Evolutionary conservation across 2,329 filamentous ascomycete species (phyloP).

Genomic region (Penicillium hesseltinei): DNA sequence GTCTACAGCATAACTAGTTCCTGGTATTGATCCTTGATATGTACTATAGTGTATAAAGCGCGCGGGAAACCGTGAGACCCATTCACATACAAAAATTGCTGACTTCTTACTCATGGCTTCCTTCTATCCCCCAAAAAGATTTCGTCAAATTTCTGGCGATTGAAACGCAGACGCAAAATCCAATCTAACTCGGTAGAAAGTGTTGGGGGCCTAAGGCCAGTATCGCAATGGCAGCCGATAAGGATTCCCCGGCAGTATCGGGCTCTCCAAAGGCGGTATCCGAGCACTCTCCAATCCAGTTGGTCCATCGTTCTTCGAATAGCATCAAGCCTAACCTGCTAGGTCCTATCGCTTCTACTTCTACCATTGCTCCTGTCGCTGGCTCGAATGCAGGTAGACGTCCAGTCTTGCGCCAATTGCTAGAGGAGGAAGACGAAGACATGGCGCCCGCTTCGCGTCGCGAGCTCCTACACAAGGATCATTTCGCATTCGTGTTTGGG

Average conservation of each 20-base stretch:
- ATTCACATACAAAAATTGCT: not conserved
- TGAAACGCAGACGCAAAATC: not conserved
- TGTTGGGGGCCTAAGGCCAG: not conserved
- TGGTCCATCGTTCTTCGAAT: not conserved
- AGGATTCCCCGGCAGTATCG: slow-evolving; percentile 7
- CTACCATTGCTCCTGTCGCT: not conserved
- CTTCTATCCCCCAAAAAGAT: not conserved
- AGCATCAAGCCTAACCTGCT: not conserved
- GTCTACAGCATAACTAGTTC: not conserved
- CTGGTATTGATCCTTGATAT: not conserved
- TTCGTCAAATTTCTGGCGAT: too few relatives aligned
- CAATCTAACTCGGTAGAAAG: not conserved
- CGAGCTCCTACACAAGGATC: slow-evolving; percentile 58
- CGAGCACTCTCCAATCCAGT: not conserved
- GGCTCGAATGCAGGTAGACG: slow-evolving; percentile 13
- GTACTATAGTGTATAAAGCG: not conserved
- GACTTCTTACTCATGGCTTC: too few relatives aligned
- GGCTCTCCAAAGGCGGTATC: slow-evolving; percentile 3
- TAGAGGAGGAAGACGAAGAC: slow-evolving; percentile 13
- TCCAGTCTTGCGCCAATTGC: slow-evolving; percentile 13
- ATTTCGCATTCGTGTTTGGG: slow-evolving; percentile 66
- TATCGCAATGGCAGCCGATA: not conserved
- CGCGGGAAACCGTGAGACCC: not conserved
- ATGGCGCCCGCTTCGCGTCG: slow-evolving; percentile 44
- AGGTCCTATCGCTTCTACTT: not conserved